A percentile compares a stretch with the other conserved stretches of the same genome.
phyloP scores from a whole-genome alignment of 805 yeast species.

The Barnettozyma sucrosica region DNA sequence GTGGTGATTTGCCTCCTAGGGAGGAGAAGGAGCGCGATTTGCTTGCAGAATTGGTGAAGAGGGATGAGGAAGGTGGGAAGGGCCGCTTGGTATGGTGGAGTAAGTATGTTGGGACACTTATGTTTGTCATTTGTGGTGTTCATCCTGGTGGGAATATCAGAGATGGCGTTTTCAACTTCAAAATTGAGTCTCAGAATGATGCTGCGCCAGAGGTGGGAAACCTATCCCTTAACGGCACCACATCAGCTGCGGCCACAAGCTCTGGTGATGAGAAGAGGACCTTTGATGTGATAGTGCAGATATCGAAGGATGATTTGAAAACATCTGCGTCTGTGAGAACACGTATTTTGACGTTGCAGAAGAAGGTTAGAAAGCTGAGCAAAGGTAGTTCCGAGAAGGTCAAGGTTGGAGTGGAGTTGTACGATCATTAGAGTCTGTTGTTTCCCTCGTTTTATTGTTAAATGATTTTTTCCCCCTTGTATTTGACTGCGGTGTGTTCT shows the following conservation, averaged over 20 bases:
- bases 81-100: constrained; percentile 66
- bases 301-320: constrained; percentile 49
- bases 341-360: constrained; percentile 53
- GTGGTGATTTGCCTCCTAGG: constrained; percentile 62
- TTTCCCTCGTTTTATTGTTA: no score
- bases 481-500: no score
- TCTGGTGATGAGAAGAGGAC: constrained; percentile 28
- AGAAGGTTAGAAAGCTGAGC: constrained; percentile 52
- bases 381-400: constrained; percentile 46
- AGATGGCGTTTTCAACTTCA: constrained; percentile 48
- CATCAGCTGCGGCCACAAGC: neutral
- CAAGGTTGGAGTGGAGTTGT: constrained; percentile 43
- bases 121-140: constrained; percentile 75
- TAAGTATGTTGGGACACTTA: constrained; percentile 60
- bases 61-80: constrained; percentile 29
- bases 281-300: constrained; percentile 36
- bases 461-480: no score
- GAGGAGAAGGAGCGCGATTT: constrained; percentile 42
- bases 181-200: constrained; percentile 16
- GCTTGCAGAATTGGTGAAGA: constrained; percentile 43
- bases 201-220: neutral
- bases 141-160: constrained; percentile 77
- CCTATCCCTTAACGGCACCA: neutral
- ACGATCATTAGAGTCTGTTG: constrained; percentile 21
- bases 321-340: constrained; percentile 54